A percentile compares a stretch with the other conserved stretches of the same genome.
Evolutionary conservation across 768 basidiomycete species (phyloP).

Genomic region (Pleurotus platypus): DNA sequence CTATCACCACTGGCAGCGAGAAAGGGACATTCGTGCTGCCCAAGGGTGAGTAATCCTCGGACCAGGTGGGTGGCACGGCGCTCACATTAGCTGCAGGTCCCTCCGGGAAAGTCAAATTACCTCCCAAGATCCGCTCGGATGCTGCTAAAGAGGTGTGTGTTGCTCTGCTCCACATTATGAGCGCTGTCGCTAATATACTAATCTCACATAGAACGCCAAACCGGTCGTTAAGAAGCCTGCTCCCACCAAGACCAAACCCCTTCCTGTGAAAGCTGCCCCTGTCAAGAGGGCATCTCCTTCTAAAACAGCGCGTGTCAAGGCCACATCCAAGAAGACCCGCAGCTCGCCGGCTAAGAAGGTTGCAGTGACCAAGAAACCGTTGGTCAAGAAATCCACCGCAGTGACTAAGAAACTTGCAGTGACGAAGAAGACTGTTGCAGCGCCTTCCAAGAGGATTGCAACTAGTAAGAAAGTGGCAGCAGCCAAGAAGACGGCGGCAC

Average conservation of each 20-base stretch:
- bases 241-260: conserved; percentile 13
- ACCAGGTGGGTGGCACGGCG: neutral
- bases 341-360: too few relatives aligned
- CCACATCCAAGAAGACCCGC: conserved; percentile 20
- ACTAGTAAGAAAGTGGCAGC: conserved; percentile 21
- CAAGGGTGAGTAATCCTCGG: conserved; percentile 32
- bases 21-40: conserved; percentile 47
- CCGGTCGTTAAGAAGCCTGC: conserved; percentile 22
- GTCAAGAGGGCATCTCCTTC: conserved; percentile 15
- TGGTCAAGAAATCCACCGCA: conserved; percentile 26
- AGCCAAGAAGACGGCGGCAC: neutral
- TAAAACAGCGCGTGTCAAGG: conserved; percentile 18
- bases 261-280: conserved; percentile 20
- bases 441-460: conserved; percentile 17
- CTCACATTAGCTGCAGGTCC: conserved; percentile 30
- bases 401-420: conserved; percentile 4
- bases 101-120: conserved; percentile 50
- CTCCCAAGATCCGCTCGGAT: conserved; percentile 59
- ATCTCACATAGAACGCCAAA: conserved; percentile 36
- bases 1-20: conserved; percentile 58
- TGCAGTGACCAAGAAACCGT: conserved; percentile 15
- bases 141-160: conserved; percentile 47
- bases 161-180: too few relatives aligned
- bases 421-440: conserved; percentile 18
- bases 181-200: neutral